phyloP scores from a whole-genome alignment of 805 yeast species.

The Hyphopichia homilentoma region DNA sequence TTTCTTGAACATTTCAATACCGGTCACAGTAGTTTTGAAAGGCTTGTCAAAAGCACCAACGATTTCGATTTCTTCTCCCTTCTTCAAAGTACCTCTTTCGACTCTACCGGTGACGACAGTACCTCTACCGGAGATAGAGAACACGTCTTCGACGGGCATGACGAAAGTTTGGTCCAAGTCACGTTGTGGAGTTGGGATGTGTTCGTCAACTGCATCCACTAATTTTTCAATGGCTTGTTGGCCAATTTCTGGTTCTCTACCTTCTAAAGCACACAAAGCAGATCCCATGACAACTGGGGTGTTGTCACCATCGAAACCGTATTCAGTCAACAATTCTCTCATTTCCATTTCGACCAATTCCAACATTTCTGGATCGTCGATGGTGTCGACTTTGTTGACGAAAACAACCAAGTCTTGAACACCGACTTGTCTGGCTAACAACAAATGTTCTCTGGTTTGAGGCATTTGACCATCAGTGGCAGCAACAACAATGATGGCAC shows the following conservation, averaged over 20 bases:
- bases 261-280: slow-evolving; percentile 94
- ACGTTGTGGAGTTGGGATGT: slow-evolving; percentile 95
- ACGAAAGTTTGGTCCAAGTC: slow-evolving; percentile 94
- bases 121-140: slow-evolving; percentile 99
- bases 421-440: slow-evolving; percentile 99
- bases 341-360: slow-evolving; percentile 99
- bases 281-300: slow-evolving; percentile 98
- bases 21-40: slow-evolving; percentile 91
- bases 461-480: slow-evolving; percentile 99
- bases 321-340: slow-evolving; percentile 89
- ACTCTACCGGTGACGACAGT: slow-evolving; percentile 99
- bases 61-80: slow-evolving; percentile 97
- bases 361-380: slow-evolving; percentile 98
- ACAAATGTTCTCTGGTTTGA: slow-evolving; percentile 97
- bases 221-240: slow-evolving; percentile 75
- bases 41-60: slow-evolving; percentile 89
- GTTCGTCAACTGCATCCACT: slow-evolving; percentile 87
- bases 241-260: slow-evolving; percentile 87
- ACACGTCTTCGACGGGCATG: slow-evolving; percentile 96
- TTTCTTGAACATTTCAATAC: slow-evolving; percentile 99
- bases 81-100: slow-evolving; percentile 95
- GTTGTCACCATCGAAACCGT: slow-evolving; percentile 98
- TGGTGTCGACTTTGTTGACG: slow-evolving; percentile 96
- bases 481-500: slow-evolving; percentile 98
- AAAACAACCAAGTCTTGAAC: slow-evolving; percentile 95